Base-by-base conservation (phyloP, 2,329 filamentous ascomycete species). In the Sordariomycetes sp. region DNA sequence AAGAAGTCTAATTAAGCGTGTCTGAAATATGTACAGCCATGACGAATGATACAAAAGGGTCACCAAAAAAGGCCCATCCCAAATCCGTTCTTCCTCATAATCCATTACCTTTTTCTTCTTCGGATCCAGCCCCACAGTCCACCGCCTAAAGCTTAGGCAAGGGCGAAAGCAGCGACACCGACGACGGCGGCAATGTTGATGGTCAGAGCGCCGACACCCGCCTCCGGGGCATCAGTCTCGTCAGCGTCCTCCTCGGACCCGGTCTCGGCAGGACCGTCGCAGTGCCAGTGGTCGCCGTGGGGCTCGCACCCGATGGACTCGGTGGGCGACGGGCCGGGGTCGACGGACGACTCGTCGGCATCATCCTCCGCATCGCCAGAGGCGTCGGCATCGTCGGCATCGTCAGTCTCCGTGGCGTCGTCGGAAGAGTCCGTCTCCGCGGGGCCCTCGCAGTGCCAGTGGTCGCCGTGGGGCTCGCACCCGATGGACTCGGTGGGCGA, bases 231-330 rank as follows among this genome's bases (percentile, higher is more conserved):
- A 36, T 42, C 32, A 15, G 22, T 50, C 28, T 13, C 35, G 8
- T 53, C 55, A 32, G 22, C 51, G 20, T 52, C 55, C 24, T 35
- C 22, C 12, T n/a, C 34, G 17, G 28, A 32, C 28, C 28, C 48
- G 15, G 55, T 52, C 48, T 28, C 32, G 2, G 22, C 17, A 52
- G 62, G 58, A 50, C 59, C 62, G 32, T 63, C 61, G 59, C 64
- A 65, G 60, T 65, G 64, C 62, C 60, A 74, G 64, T 74, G 71
- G 60, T 74, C 71, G 10, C 66, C 68, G 55, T 74, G 71, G 12
- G 71, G 62, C 45, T 67, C 63, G 60, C 71, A 74, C 32, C 66
- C 66, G 8, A 64, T 58, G 10, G 65, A 67, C 39, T 72, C 66
- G 55, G 68, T 71, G 6, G 69, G 68, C 17, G 66, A 68, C 4